Percentiles rank a stretch among this genome's conserved stretches.
Evolutionary conservation across 192 early-diverging fungal species (phyloP).

Genomic region (Backusella australiensis): DNA sequence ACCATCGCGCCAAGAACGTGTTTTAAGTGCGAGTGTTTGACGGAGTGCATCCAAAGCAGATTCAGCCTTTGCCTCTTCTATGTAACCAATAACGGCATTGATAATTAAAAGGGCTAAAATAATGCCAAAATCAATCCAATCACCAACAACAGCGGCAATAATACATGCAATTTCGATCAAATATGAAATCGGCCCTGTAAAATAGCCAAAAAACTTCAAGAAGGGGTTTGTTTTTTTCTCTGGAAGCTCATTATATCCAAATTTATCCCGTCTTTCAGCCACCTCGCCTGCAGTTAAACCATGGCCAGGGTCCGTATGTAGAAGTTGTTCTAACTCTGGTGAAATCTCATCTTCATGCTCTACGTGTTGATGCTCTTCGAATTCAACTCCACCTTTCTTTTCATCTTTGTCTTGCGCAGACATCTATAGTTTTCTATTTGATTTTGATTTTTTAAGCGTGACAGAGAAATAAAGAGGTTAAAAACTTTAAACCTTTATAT

Average conservation of each 20-base stretch:
- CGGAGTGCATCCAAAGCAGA: constrained; percentile 88
- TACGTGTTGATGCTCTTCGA: constrained; percentile 72
- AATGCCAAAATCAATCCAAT: constrained; percentile 82
- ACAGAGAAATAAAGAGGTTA: too few species aligned
- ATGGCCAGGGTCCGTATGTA: constrained; percentile 72
- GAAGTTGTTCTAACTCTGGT: constrained; percentile 76
- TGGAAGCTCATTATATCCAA: constrained; percentile 80
- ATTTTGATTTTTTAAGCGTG: background rate
- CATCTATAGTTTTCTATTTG: background rate
- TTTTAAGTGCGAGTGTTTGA: constrained; percentile 87
- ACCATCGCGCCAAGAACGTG: constrained; percentile 75
- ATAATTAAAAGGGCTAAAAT: constrained; percentile 71
- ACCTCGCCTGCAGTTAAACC: constrained; percentile 81
- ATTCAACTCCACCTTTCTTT: constrained; percentile 53
- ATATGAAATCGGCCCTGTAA: constrained; percentile 85
- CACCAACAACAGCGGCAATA: constrained; percentile 63
- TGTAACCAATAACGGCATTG: constrained; percentile 88
- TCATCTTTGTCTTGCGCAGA: constrained; percentile 23
- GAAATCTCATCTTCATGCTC: constrained; percentile 76
- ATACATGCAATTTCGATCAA: constrained; percentile 89
- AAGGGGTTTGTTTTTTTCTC: constrained; percentile 85
- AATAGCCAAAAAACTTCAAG: constrained; percentile 84
- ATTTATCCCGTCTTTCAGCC: constrained; percentile 65
- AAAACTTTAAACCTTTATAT: background rate
- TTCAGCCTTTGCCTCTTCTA: constrained; percentile 89